These are phyloP conservation scores for Arachis stenosperma DNA, from an alignment of 306 rosid genomes.

Conservation along the genomic window DNA sequence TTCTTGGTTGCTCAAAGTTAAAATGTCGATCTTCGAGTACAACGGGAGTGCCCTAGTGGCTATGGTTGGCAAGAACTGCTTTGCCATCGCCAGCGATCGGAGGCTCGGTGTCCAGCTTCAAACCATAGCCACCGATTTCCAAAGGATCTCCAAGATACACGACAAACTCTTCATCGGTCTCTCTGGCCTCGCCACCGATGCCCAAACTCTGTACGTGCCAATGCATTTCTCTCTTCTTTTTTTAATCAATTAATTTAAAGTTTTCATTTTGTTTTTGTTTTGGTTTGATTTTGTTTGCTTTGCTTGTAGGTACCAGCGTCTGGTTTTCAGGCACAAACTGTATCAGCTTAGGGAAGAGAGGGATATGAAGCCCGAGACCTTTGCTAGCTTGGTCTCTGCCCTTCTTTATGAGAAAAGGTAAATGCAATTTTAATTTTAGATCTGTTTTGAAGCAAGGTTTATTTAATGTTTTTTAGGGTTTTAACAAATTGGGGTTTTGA, in stretches of 20 bases:
- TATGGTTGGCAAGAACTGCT: slow-evolving; percentile 98
- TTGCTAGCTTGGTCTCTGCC: slow-evolving; percentile 87
- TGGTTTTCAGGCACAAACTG: slow-evolving; percentile 81
- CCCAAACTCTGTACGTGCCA: slow-evolving; percentile 72
- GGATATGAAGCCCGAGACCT: slow-evolving; percentile 94
- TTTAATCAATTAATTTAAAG: no score
- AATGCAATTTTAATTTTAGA: slow-evolving; percentile 17
- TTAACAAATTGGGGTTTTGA: neutral
- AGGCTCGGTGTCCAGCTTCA: slow-evolving; percentile 97
- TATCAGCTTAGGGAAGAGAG: slow-evolving; percentile 93
- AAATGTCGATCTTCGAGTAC: slow-evolving; percentile 87
- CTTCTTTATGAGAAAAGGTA: slow-evolving; percentile 87
- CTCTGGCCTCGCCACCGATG: slow-evolving; percentile 93
- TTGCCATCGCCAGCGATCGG: slow-evolving; percentile 97
- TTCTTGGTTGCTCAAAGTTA: neutral
- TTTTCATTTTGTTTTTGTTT: neutral
- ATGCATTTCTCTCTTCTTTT: neutral
- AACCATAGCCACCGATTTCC: slow-evolving; percentile 93
- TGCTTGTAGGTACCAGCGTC: slow-evolving; percentile 68
- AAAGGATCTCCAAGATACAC: slow-evolving; percentile 75
- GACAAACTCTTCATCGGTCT: slow-evolving; percentile 85
- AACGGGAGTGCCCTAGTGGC: slow-evolving; percentile 95
- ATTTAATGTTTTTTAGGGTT: neutral
- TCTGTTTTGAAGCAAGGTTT: neutral
- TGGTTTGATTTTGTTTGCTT: neutral